Conservation (phyloP, 2,329 filamentous ascomycete species). For the Huntiella omanensis region DNA sequence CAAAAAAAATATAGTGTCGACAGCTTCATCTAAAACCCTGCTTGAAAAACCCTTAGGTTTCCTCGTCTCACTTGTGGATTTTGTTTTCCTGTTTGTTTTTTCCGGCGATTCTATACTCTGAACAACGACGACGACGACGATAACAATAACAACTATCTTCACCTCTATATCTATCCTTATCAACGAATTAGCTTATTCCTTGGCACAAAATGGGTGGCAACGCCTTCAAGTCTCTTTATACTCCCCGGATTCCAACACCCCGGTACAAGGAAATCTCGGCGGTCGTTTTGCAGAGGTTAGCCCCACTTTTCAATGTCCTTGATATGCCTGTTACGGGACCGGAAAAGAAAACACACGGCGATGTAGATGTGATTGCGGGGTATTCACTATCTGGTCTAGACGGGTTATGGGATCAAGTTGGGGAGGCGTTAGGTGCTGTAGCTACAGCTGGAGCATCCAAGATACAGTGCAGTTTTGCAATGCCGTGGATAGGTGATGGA, state of each 20-base stretch:
- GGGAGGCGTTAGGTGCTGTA: no score
- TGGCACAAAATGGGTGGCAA: conserved; percentile 5
- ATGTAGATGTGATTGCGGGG: conserved; percentile 46
- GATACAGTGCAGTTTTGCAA: conserved; percentile 25
- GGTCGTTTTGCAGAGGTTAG: conserved; percentile 27
- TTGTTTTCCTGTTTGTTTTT: background rate
- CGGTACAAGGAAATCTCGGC: conserved; percentile 36
- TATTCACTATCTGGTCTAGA: no score
- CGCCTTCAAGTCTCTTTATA: conserved; percentile 24
- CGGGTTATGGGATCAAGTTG: no score
- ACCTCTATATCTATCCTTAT: no score
- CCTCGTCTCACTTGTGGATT: background rate
- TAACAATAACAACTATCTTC: background rate
- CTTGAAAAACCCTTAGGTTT: background rate
- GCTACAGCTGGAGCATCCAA: no score
- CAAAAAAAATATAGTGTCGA: no score
- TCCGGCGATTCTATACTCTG: no score
- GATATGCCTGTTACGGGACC: conserved; percentile 49
- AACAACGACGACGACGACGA: background rate
- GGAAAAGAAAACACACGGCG: conserved; percentile 47
- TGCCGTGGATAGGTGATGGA: conserved; percentile 22
- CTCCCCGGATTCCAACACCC: conserved; percentile 43
- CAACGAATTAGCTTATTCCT: no score
- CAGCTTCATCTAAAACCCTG: background rate
- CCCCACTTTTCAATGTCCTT: conserved; percentile 33